Base-by-base conservation (phyloP, 208 protist genomes). In the Naegleria fowleri region DNA sequence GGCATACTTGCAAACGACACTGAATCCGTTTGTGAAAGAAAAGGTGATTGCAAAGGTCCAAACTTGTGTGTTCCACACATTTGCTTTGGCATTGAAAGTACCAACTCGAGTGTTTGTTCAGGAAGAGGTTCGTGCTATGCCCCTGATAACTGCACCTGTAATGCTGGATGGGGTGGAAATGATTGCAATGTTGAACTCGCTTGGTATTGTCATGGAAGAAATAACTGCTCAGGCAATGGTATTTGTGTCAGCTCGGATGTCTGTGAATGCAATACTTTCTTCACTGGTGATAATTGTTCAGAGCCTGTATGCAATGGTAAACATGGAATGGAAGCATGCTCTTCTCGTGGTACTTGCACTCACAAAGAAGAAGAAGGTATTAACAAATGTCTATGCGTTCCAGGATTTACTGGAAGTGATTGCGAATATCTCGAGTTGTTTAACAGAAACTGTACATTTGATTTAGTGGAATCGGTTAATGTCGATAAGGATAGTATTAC, bases 101-200 rank as follows among this genome's bases (percentile, higher is more conserved):
- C 11, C 7, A 6, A 39, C 9, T 5, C 13, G 38, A 29, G 36
- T 48, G 79, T 43, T 85, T 88, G 85, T 88, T 59, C 43, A n/a
- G 5, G 15, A 7, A 36, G 5, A 33, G 86, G 86, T n/a, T 7
- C 5, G 0, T 89, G 86, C 59, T 9, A 40, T 48, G 39, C 48
- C 7, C 48, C 48, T 19, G 67, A 89, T 25, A 89, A 59, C 40
- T 89, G 86, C 40, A 55, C 48, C 41, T 89, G 86, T 89, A 0
- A 89, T 4, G 43, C 3, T 67, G 48, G 48, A 3, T 89, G 40
- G 16, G 6, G 1, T 39, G 86, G 86, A 29, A 19, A 29, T 67
- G 55, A 67, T 22, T 67, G 55, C 19, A 67, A 4, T 29, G 22
- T 67, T 67, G 22, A 15, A 29, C 22, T 29, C 3, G 11, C 11